Evolutionary conservation across 202 grass and related monocot genomes (phyloP), one percentile per base, ranked within the genome.

Genomic region (Musa balbisiana): DNA sequence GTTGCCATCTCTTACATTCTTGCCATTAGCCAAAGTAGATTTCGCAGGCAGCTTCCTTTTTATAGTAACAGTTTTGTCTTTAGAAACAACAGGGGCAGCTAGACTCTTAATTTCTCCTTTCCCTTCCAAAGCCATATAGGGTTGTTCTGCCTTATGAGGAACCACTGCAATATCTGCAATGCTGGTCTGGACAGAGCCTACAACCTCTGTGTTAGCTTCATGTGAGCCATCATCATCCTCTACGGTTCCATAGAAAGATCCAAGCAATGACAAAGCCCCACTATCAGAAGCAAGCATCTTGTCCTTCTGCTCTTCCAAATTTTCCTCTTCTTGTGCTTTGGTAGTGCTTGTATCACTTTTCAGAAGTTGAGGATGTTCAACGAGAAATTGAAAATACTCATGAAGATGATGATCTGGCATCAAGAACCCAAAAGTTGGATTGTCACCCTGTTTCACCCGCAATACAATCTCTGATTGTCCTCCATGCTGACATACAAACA

Each of bases 391-490:
- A 49, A 89, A 98, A 69, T 98, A 98, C 26, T 73, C 87, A 58
- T 98, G 91, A 53, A 94, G 94, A 82, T 86, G 85, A 84, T 98
- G 88, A 67, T 73, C 51, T 29, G 74, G 74, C 74, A 76, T 76
- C 74, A 76, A 64, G 74, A 76, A 76, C 20, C 74, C 74, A 65
- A 76, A 76, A 52, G 74, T 76, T 25, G 74, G 74, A n/a, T 76
- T 76, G 49, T 65, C 60, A 51, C 91, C 94, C 67, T 98, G 91
- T 74, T 98, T 98, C 65, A 94, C 87, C 80, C 94, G 85, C 79
- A 98, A 79, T 24, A 98, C 91, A 88, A 94, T 92, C 87, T 93
- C 94, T 22, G 91, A 94, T 55, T 98, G 94, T 24, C 91, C 94
- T 26, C 94, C 94, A 51, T 92, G 87, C 81, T 87, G 27, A 26